A percentile compares a stretch with the other conserved stretches of the same genome.
Conservation (phyloP, 345 rosid genomes). For the Heritiera littoralis region DNA sequence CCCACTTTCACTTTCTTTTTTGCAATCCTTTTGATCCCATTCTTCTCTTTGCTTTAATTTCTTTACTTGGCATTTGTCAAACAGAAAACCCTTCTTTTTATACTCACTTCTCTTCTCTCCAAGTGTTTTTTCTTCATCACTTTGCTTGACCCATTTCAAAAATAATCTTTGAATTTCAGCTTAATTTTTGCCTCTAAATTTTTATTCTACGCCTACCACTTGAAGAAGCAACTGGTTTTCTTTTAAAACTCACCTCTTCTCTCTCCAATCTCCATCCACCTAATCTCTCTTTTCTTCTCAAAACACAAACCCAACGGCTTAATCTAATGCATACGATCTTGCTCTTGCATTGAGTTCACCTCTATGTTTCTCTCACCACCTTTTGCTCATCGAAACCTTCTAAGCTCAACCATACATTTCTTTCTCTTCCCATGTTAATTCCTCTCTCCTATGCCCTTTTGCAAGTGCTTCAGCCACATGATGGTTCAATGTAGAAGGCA, state of each 20-base stretch:
- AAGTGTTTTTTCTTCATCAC: neutral
- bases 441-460: neutral
- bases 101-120: neutral
- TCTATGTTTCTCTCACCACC: slow-evolving; percentile 31
- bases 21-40: neutral
- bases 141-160: neutral
- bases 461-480: slow-evolving; percentile 1
- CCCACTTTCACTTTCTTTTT: neutral
- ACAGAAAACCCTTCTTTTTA: neutral
- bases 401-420: neutral
- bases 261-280: slow-evolving; percentile 10
- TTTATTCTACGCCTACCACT: slow-evolving; percentile 9
- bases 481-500: slow-evolving; percentile 49
- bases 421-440: neutral
- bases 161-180: neutral
- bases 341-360: slow-evolving; percentile 17
- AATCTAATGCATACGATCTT: slow-evolving; percentile 19
- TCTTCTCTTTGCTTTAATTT: neutral
- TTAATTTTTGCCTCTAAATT: slow-evolving; percentile 30
- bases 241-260: slow-evolving; percentile 27
- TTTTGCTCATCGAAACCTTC: slow-evolving; percentile 20
- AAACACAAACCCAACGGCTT: slow-evolving; percentile 11
- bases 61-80: slow-evolving; percentile 20
- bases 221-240: slow-evolving; percentile 34
- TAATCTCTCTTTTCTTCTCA: slow-evolving; percentile 16